Conservation (phyloP, 148 eudicot genomes). For the Fallopia convolvulus region DNA sequence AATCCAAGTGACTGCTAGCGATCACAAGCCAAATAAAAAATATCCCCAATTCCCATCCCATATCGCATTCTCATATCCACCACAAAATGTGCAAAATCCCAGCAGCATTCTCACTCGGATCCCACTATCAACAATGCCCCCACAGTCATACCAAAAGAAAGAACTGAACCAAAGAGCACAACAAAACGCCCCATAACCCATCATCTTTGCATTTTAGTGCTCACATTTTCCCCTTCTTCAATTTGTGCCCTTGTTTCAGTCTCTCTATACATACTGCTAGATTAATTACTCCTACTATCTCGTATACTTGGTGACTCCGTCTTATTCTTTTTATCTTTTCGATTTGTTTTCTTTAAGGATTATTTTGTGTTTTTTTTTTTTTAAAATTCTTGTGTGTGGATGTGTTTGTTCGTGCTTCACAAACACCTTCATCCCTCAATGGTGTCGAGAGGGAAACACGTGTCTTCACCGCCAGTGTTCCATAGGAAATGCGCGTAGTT, state of each 20-base stretch:
- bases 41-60: neutral
- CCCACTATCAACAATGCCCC: neutral
- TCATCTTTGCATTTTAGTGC: neutral
- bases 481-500: slow-evolving; percentile 84
- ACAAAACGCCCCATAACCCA: neutral
- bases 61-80: neutral
- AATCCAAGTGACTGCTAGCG: neutral
- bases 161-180: neutral
- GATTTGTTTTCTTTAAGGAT: neutral
- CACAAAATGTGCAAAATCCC: neutral
- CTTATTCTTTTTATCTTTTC: neutral
- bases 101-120: neutral
- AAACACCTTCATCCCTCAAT: slow-evolving; percentile 18
- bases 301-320: neutral
- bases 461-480: slow-evolving; percentile 89
- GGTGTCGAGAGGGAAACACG: slow-evolving; percentile 58
- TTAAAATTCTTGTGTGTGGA: neutral
- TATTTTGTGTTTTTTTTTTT: neutral
- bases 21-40: neutral
- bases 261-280: neutral
- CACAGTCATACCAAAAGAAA: neutral
- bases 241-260: neutral
- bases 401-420: slow-evolving; percentile 5
- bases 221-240: slow-evolving; percentile 1
- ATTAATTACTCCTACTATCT: neutral